Conservation (phyloP, 202 grass and related monocot species). For the Miscanthus sacchariflorus region DNA sequence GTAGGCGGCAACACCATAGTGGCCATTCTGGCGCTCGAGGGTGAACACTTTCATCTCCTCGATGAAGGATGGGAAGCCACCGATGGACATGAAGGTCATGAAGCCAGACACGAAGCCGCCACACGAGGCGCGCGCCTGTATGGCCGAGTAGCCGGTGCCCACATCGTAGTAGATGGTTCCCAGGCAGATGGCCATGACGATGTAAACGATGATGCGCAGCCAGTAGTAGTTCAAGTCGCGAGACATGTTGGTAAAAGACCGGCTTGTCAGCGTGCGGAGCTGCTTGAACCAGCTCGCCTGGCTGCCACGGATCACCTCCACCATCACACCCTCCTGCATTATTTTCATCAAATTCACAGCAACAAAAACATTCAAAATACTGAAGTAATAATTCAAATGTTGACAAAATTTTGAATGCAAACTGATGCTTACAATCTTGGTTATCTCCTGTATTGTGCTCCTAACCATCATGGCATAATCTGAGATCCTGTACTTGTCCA, state of each 20-base stretch:
- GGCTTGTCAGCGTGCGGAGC: slow-evolving; percentile 69
- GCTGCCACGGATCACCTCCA: slow-evolving; percentile 72
- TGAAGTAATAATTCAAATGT: not conserved
- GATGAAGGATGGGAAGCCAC: slow-evolving; percentile 95
- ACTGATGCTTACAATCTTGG: slow-evolving; percentile 78
- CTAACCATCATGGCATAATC: slow-evolving; percentile 67
- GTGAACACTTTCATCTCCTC: slow-evolving; percentile 99
- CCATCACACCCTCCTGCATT: slow-evolving; percentile 70
- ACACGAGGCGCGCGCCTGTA: slow-evolving; percentile 79
- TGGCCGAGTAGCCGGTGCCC: slow-evolving; percentile 80
- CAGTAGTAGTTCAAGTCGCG: slow-evolving; percentile 93
- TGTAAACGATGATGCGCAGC: slow-evolving; percentile 83
- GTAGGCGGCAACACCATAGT: slow-evolving; percentile 89
- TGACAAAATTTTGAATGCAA: not conserved
- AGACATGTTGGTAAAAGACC: slow-evolving; percentile 93
- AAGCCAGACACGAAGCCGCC: slow-evolving; percentile 91
- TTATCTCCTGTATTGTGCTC: slow-evolving; percentile 81
- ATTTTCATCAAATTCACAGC: not conserved
- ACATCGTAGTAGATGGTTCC: slow-evolving; percentile 91
- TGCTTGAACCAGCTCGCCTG: slow-evolving; percentile 92
- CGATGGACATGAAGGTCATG: slow-evolving; percentile 99
- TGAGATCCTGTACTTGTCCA: slow-evolving; percentile 84
- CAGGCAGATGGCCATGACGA: slow-evolving; percentile 76
- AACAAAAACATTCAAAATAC: not conserved
- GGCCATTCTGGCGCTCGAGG: slow-evolving; percentile 79